Base-by-base conservation (phyloP, 225 moss, liverwort and hornwort species). In the Straminergon stramineum region DNA sequence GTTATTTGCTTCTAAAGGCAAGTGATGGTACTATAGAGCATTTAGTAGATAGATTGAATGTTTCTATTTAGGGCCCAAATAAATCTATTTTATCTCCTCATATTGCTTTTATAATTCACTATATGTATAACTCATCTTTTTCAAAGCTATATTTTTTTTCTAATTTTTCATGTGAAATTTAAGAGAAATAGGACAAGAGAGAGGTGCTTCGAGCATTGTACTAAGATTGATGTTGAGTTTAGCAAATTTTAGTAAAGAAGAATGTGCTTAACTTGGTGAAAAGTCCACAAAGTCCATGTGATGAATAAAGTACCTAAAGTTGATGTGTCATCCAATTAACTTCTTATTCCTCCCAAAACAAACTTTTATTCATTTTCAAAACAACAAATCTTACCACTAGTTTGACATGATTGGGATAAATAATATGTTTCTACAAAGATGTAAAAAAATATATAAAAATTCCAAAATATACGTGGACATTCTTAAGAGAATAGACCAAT, bases 141-240 rank as follows among this genome's bases (percentile, higher is more conserved):
- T 48, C 48, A 2, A 75, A 75, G 30, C 6, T 77, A 9, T 35
- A 22, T 13, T 6, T 79, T 79, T 23, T 21, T 24, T 57, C 6
- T 22, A 55, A 14, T n/a, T 37, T 56, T 57, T 37, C 27, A 3
- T 57, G 2, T 24, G n/a, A 10, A 79, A 26, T 16, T 55, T 23
- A 27, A 57, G 17, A 56, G 6, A 79, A 56, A 79, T 3, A 56
- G 0, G 24, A 34, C 11, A 31, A 77, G 53, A 35, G 4, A 53
- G 15, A 14, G 9, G 5, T 4, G 27, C 3, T 5, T 0, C 35
- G 3, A 55, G 15, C 6, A 55, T 15, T 4, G 1, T 0, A 1
- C 11, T 3, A 4, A 57, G 10, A 26, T 79, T 57, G 6, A 37
- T 22, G 8, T 78, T 32, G 16, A 37, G 4, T n/a, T 79, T 6